phyloP scores from a whole-genome alignment of 2,329 filamentous ascomycete genomes.

The Parastagonospora avenae region DNA sequence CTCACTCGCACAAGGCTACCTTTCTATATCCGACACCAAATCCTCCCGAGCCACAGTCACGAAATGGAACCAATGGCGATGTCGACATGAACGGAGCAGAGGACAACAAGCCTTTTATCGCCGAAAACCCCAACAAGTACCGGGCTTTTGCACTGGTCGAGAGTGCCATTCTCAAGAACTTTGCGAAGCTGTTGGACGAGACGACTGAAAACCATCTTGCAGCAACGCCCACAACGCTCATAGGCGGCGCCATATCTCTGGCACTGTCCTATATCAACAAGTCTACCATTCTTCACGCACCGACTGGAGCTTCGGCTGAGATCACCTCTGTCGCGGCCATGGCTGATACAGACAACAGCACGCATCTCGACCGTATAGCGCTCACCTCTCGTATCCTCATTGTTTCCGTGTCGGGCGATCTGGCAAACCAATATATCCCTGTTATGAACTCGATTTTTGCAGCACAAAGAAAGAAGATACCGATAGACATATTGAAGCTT shows the following conservation, averaged over 20 bases:
- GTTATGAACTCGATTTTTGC: constrained; percentile 99
- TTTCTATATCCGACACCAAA: constrained; percentile 80
- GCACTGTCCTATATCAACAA: constrained; percentile 92
- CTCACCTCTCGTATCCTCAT: constrained; percentile 86
- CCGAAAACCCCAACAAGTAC: constrained; percentile 79
- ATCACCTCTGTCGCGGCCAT: constrained; percentile 52
- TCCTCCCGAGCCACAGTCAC: constrained; percentile 18
- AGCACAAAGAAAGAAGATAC: constrained; percentile 83
- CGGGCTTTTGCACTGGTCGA: constrained; percentile 90
- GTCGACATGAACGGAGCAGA: constrained; percentile 34
- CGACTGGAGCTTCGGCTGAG: constrained; percentile 48
- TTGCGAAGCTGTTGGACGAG: constrained; percentile 72
- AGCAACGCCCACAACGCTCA: constrained; percentile 77
- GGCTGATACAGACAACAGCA: constrained; percentile 43
- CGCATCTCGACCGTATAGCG: constrained; percentile 48
- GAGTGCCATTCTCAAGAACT: constrained; percentile 73
- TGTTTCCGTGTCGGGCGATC: constrained; percentile 84
- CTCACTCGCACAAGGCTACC: constrained; percentile 81
- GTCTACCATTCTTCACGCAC: constrained; percentile 60
- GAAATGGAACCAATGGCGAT: constrained; percentile 30
- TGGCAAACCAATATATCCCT: constrained; percentile 90
- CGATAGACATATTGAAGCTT: constrained; percentile 89
- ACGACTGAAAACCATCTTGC: constrained; percentile 69
- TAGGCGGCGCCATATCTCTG: constrained; percentile 88
- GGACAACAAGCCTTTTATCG: constrained; percentile 25